Percentiles rank a stretch among this genome's conserved stretches.
Evolutionary conservation across 257 asterid species (phyloP).

Genomic region (Misopates orontium): DNA sequence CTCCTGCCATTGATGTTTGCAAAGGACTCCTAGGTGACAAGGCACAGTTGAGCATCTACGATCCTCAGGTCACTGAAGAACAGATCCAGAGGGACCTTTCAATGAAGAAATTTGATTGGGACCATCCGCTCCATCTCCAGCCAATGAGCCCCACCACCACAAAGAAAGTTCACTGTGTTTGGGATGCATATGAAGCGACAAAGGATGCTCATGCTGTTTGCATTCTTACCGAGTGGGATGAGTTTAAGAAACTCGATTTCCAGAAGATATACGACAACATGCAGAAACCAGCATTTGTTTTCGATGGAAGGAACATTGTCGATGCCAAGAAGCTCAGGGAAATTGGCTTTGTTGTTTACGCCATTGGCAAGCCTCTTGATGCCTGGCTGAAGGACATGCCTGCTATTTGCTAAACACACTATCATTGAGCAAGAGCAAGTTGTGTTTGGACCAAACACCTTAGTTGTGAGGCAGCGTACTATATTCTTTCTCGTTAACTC

Average conservation of each 20-base stretch:
- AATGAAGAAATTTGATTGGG: constrained; percentile 87
- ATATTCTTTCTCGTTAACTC: constrained; percentile 32
- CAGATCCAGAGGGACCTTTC: constrained; percentile 88
- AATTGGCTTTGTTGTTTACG: constrained; percentile 79
- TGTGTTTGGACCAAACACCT: constrained; percentile 27
- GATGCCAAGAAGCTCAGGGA: constrained; percentile 69
- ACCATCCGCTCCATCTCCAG: constrained; percentile 88
- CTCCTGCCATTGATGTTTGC: constrained; percentile 89
- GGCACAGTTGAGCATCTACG: constrained; percentile 77
- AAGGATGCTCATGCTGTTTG: constrained; percentile 82
- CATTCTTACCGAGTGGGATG: constrained; percentile 91
- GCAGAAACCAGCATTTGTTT: constrained; percentile 87
- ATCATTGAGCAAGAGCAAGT: constrained; percentile 14
- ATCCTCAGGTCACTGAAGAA: constrained; percentile 83
- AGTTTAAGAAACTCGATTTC: constrained; percentile 78
- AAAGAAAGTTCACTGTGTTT: constrained; percentile 62
- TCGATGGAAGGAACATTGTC: constrained; percentile 78
- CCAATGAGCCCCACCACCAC: constrained; percentile 81
- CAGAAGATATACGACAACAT: constrained; percentile 73
- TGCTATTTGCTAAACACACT: constrained; percentile 55
- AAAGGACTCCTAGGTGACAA: constrained; percentile 80
- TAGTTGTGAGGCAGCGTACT: constrained; percentile 35
- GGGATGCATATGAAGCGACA: constrained; percentile 78
- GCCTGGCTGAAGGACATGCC: constrained; percentile 97
- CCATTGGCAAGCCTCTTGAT: constrained; percentile 87